Evolutionary conservation across 2,329 filamentous ascomycete species (phyloP).

Genomic region (Catunica adiposa): DNA sequence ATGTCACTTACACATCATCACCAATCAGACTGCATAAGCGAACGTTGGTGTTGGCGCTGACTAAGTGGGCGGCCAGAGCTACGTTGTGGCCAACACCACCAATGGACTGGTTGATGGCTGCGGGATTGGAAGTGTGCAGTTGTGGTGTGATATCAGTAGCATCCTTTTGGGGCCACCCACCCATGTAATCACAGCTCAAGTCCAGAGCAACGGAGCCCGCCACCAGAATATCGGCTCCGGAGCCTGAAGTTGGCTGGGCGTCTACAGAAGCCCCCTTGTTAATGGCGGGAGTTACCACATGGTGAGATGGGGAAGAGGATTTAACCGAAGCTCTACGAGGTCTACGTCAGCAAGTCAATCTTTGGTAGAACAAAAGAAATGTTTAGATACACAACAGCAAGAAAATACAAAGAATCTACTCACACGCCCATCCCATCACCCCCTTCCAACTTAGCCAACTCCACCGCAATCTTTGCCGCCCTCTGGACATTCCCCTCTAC

Average conservation of each 20-base stretch:
- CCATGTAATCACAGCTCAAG: slow-evolving; percentile 59
- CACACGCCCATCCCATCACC: background rate
- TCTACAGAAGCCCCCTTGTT: background rate
- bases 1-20: slow-evolving; percentile 46
- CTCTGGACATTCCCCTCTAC: slow-evolving; percentile 37
- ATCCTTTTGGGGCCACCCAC: slow-evolving; percentile 16
- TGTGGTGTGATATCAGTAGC: slow-evolving; percentile 26
- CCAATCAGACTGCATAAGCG: slow-evolving; percentile 67
- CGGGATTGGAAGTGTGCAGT: slow-evolving; percentile 71
- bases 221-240: slow-evolving; percentile 52
- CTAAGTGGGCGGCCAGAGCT: slow-evolving; percentile 61
- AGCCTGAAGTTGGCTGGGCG: slow-evolving; percentile 14
- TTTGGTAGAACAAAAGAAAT: background rate
- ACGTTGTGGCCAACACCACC: slow-evolving; percentile 91
- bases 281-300: background rate
- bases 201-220: slow-evolving; percentile 85
- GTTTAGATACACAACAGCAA: background rate
- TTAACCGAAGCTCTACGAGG: too few species aligned
- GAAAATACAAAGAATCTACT: background rate
- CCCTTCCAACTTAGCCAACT: slow-evolving; percentile 25
- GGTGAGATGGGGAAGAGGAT: background rate
- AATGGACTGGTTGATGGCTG: slow-evolving; percentile 62
- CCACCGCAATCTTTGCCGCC: slow-evolving; percentile 37
- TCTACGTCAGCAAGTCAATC: too few species aligned
- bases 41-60: slow-evolving; percentile 43